phyloP scores from a whole-genome alignment of 140 eudicot genomes.

The Anethum foeniculum region DNA sequence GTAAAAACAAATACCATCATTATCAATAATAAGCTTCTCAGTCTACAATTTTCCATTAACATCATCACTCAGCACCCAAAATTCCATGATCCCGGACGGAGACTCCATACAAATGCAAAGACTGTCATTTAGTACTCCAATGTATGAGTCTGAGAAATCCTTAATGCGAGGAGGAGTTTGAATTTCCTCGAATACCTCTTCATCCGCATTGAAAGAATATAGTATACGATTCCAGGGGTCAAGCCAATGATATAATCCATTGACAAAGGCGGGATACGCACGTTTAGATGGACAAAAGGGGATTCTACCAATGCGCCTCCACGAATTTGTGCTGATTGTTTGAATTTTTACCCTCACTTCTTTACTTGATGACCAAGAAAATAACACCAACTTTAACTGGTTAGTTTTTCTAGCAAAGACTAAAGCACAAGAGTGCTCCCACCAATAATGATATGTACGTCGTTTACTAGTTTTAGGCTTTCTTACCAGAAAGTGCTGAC shows the following conservation, averaged over 20 bases:
- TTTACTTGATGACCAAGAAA: background rate
- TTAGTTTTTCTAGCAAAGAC: background rate
- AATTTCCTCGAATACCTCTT: background rate
- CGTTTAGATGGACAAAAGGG: background rate
- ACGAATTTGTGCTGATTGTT: background rate
- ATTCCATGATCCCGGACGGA: background rate
- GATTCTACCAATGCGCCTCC: background rate
- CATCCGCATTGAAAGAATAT: background rate
- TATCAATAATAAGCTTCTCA: background rate
- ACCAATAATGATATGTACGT: background rate
- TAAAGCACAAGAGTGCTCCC: background rate
- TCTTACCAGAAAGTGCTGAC: background rate
- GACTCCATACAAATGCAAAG: background rate
- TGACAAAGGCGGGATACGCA: background rate
- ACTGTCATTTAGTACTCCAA: background rate
- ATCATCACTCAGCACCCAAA: background rate
- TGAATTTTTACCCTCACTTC: background rate
- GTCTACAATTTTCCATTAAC: background rate
- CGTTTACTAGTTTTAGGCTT: too few relatives aligned
- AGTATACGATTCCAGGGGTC: background rate
- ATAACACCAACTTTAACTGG: background rate
- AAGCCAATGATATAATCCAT: background rate
- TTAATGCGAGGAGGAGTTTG: background rate
- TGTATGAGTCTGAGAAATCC: background rate
- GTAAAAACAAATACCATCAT: background rate